Evolutionary conservation across 164 flowering plant species (phyloP), one percentile per base, ranked within the genome.

Genomic region (Litsea cubeba): DNA sequence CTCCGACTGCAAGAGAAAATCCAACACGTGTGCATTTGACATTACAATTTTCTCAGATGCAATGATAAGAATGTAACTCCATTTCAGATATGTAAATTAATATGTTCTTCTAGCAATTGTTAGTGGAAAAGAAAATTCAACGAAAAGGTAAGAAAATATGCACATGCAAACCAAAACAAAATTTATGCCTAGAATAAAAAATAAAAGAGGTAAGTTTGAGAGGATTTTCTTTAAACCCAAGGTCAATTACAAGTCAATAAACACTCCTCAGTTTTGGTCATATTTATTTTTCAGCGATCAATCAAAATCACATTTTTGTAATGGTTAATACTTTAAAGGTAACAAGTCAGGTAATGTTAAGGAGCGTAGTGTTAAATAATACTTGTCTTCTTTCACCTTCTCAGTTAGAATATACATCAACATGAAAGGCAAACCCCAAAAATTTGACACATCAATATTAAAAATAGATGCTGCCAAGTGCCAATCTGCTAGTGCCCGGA

Each of bases 1-100:
- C 77, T 87, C 93, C 0, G 84, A 50, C 98, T 95, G 93, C 87
- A 81, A 68, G 72, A 76, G n/a, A 5, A 24, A 63, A 76, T 23
- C 4, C 12, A 32, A 30, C 35, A 30, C 35, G 0, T 5, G 5
- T 17, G 22, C 50, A 18, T 28, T 24, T 49, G 12, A 14, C 12
- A 46, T 15, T 22, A 4, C 32, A 14, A n/a, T 68, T 4, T 32
- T n/a, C 70, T 35, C 20, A 2, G 5, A 22, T 25, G 65, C 11
- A 4, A 2, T 50, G 28, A 58, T 3, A 51, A 51, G 18, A 51
- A 51, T 51, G 58, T 15, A 51, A 51, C 18, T 51, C 58, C 58
- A 51, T 17, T 12, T 51, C 3, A 51, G 58, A 17, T 12, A 30
- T 30, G 35, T 4, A 30, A 30, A 30, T 30, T 30, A 30, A 30